Conservation (phyloP, 2,329 filamentous ascomycete genomes). For the Aspergillus quadricinctus region DNA sequence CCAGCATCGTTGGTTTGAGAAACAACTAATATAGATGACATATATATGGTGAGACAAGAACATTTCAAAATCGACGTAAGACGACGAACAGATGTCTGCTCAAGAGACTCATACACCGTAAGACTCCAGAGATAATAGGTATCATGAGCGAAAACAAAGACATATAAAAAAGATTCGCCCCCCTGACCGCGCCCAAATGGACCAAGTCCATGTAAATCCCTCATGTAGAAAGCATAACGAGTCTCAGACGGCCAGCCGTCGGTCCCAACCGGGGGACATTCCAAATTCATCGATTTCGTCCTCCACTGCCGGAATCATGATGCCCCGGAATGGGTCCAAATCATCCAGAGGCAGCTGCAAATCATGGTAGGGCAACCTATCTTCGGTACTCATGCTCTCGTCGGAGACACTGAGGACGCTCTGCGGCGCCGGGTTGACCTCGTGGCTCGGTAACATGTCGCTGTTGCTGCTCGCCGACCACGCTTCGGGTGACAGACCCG, state of each 20-base stretch:
- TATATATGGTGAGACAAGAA: neutral
- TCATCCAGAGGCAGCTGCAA: slow-evolving; percentile 23
- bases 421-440: slow-evolving; percentile 34
- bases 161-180: neutral
- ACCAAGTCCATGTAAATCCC: neutral
- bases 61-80: neutral
- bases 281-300: slow-evolving; percentile 31
- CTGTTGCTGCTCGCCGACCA: slow-evolving; percentile 38
- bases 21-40: neutral
- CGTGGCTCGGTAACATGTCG: slow-evolving; percentile 29
- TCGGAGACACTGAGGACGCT: slow-evolving; percentile 59
- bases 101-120: neutral
- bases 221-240: neutral
- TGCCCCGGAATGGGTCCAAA: slow-evolving; percentile 32
- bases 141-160: slow-evolving; percentile 2
- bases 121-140: slow-evolving; percentile 7
- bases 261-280: slow-evolving; percentile 29
- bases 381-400: slow-evolving; percentile 54
- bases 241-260: slow-evolving; percentile 29
- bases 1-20: neutral
- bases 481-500: slow-evolving; percentile 35
- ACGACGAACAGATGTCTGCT: neutral
- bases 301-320: slow-evolving; percentile 34
- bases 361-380: slow-evolving; percentile 26
- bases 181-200: neutral